Base-by-base conservation (phyloP, 1,139 yeast genomes). In the Petasospora fabianii region DNA sequence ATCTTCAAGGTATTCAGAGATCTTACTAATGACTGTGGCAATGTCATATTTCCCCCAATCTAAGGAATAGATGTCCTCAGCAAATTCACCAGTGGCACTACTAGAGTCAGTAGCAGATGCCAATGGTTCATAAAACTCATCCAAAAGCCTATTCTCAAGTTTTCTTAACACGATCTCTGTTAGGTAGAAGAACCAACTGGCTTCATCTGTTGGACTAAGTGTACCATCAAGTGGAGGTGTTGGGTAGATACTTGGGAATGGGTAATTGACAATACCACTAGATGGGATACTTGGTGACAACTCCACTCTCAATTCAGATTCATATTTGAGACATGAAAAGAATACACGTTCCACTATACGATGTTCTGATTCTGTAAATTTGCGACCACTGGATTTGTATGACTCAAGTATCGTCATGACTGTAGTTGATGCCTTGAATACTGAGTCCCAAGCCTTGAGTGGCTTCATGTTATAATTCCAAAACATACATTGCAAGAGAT, bases 91-190 rank as follows among this genome's bases (percentile, higher is more conserved):
- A 12, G 37, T 31, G 5, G 38, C 27, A 11, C 27, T 27, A 24
- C 41, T 35, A 8, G 21, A 34, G 8, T 35, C 36, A n/a, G 36
- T 29, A 5, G 41, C 14, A 3, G 39, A 30, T 1, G 39, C 34
- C 17, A 39, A 17, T 2, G 54, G 51, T 1, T 38, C 38, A 34
- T 46, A 69, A 14, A 68, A 51, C 22, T 71, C 74, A 49, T 70
- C 69, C 42, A 60, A 61, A 55, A 72, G 56, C 29, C 59, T 60
- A 51, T 72, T 72, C 45, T 71, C 75, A 7, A 71, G 61, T 48
- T 69, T 71, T 26, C 77, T 53, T 8, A 70, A 64, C 0, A 74
- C 74, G n/a, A 71, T 61, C 48, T 72, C 77, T 0, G 77, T 71
- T 32, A 72, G 54, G 45, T 65, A 71, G 45, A 57, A 72, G 52